Evolutionary conservation across 169 alveolate genomes (phyloP).

Genomic region (Blepharisma undulans): DNA sequence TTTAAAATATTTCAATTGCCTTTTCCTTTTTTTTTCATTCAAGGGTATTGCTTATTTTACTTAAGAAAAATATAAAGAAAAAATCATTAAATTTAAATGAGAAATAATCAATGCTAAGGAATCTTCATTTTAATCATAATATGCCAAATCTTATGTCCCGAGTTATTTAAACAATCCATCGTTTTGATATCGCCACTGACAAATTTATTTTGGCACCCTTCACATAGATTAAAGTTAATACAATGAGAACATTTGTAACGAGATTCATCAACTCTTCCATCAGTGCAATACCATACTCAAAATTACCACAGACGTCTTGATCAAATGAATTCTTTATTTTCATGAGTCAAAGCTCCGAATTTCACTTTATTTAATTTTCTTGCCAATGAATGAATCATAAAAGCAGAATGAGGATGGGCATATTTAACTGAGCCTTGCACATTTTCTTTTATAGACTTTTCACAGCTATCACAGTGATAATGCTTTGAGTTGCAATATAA

Average conservation of each 20-base stretch:
- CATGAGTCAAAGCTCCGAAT: neutral
- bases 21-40: no score
- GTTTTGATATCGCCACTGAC: neutral
- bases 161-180: neutral
- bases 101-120: neutral
- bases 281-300: neutral
- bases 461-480: neutral
- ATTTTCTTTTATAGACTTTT: neutral
- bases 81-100: no score
- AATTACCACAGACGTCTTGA: neutral
- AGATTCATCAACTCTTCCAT: conserved; percentile 15
- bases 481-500: neutral
- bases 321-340: neutral
- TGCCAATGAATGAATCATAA: neutral
- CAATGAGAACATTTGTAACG: conserved; percentile 53
- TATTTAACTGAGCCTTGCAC: neutral
- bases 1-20: no score
- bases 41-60: no score
- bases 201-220: conserved; percentile 43
- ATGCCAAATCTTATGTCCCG: neutral
- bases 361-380: neutral
- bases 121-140: neutral
- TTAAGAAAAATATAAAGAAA: no score
- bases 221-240: conserved; percentile 47
- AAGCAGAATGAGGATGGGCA: neutral